Conservation (phyloP, 345 rosid species). For the Melastoma malabathricum region DNA sequence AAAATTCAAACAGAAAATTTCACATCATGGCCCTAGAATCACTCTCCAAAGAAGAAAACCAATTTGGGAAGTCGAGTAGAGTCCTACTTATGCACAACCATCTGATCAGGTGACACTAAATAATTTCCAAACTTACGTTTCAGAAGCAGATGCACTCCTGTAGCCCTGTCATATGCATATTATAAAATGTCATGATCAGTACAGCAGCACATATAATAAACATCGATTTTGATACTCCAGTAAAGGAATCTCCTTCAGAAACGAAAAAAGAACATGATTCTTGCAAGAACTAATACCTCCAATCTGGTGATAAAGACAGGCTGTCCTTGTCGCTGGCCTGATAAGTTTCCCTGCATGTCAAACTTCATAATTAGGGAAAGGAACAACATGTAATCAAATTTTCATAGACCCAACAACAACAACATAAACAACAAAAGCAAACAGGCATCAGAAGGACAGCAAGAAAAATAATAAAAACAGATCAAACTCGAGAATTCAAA, state of each 20-base stretch:
- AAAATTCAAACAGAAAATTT: too few species aligned
- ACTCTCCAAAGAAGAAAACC: neutral
- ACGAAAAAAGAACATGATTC: neutral
- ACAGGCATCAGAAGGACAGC: too few species aligned
- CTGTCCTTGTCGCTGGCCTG: conserved; percentile 93
- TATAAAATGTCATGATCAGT: neutral
- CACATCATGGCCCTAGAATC: too few species aligned
- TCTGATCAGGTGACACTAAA: conserved; percentile 1
- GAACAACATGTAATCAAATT: too few species aligned
- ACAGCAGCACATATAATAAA: neutral
- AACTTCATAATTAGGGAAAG: too few species aligned
- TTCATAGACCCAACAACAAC: too few species aligned
- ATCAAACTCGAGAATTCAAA: too few species aligned
- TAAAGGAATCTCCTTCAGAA: neutral
- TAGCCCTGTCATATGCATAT: conserved; percentile 53
- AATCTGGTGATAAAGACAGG: conserved; percentile 91
- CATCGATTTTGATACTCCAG: neutral
- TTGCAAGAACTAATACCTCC: conserved; percentile 44
- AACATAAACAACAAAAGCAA: too few species aligned
- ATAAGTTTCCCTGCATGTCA: conserved; percentile 64
- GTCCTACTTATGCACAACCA: neutral
- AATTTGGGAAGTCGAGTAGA: neutral
- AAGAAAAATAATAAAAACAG: too few species aligned
- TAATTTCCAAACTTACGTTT: conserved; percentile 46
- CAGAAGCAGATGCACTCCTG: conserved; percentile 78